A percentile compares a stretch with the other conserved stretches of the same genome.
Evolutionary conservation across 202 grass and related monocot species (phyloP).

Genomic region (Zoysia matrella): DNA sequence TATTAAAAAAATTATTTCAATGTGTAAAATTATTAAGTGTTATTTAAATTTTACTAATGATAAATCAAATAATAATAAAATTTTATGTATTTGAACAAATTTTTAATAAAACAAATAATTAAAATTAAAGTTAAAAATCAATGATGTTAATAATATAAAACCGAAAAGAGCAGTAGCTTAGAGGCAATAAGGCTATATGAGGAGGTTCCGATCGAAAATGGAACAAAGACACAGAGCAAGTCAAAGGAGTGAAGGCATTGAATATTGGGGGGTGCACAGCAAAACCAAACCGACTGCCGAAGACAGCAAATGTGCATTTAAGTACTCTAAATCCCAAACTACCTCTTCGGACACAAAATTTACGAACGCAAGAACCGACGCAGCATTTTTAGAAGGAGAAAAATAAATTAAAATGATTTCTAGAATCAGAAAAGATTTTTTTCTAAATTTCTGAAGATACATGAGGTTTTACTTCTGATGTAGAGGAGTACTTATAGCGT

Average conservation of each 20-base stretch:
- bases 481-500: too few species aligned
- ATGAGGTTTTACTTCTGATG: background rate
- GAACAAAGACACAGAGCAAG: background rate
- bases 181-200: background rate
- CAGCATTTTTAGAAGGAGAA: conserved; percentile 31
- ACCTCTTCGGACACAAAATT: conserved; percentile 51
- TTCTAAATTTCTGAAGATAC: background rate
- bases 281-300: conserved; percentile 43
- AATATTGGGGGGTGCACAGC: conserved; percentile 32
- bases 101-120: too few species aligned
- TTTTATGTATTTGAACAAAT: too few species aligned
- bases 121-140: too few species aligned
- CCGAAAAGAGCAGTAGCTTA: background rate
- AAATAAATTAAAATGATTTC: background rate
- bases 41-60: too few species aligned
- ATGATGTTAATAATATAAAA: too few species aligned
- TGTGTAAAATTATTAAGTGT: too few species aligned
- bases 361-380: conserved; percentile 35
- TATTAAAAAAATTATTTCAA: too few species aligned
- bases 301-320: conserved; percentile 52
- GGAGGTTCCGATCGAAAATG: conserved; percentile 5
- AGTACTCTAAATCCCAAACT: conserved; percentile 62
- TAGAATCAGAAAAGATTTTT: background rate
- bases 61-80: too few species aligned
- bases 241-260: conserved; percentile 55